Base-by-base conservation (phyloP, 2,329 filamentous ascomycete genomes). In the Epicoccum nigrum region DNA sequence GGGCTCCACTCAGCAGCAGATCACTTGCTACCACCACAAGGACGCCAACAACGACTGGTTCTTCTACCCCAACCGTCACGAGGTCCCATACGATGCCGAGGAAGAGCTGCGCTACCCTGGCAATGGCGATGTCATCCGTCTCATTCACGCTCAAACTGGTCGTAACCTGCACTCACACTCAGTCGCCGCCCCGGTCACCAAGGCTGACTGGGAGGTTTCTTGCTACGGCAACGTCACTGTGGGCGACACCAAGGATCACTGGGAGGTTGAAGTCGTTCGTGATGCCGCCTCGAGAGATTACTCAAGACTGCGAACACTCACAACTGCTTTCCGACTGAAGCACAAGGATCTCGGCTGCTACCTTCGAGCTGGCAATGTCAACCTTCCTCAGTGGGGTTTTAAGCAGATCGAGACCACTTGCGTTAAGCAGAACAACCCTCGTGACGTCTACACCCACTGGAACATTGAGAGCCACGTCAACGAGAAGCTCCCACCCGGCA, bases 21-120 rank as follows among this genome's bases (percentile, higher is more conserved):
- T 99, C 56, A 99, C 94, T 57, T 99, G 95, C 81, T 99, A 99
- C 77, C 94, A 99, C 77, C 94, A 99, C 82, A 99, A 99, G 75
- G 94, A 99, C 80, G 83, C 93, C 73, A 99, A 99, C 84, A 99
- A 99, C 74, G 94, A 99, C 74, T 99, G 94, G 94, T 96, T 95
- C 78, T 92, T 99, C 77, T 97, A 97, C 74, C 94, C 94, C 20
- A 96, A 93, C 78, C 90, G 95, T 57, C 76, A 81, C 45, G 84
- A 96, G 52, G 76, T 82, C 19, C 87, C 89, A 15, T 96, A 86
- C 68, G 81, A 92, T 64, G 76, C 84, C 4, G 86, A 90, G 53
- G 82, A 86, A 51, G 85, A 88, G 28, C 80, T 90, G 55, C 80
- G 79, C 56, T 96, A 87, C 69, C 84, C 97, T 62, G 86, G 83